Evolutionary conservation across 768 basidiomycete genomes (phyloP).

Genomic region (Lactifluus hygrophoroides): DNA sequence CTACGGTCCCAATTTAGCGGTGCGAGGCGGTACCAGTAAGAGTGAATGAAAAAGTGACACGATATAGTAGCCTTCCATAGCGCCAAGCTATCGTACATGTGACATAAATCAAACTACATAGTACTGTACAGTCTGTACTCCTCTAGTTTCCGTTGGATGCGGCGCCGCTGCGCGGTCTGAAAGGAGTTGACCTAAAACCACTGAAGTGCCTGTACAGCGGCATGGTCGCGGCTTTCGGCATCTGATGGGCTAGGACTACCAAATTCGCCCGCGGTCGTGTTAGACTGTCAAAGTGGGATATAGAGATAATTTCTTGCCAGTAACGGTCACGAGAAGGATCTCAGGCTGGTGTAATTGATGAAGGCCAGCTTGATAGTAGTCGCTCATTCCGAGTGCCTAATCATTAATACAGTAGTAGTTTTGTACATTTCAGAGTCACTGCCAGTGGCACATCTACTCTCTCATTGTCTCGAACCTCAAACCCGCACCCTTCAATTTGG

Average conservation of each 20-base stretch:
- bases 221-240: slow-evolving; percentile 61
- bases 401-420: no score
- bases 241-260: slow-evolving; percentile 48
- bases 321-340: slow-evolving; percentile 60
- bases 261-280: slow-evolving; percentile 37
- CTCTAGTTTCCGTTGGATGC: slow-evolving; percentile 76
- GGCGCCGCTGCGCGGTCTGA: no score
- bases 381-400: no score
- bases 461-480: no score
- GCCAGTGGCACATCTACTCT: no score
- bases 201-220: slow-evolving; percentile 70
- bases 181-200: no score
- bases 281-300: slow-evolving; percentile 47
- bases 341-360: no score
- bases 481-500: no score
- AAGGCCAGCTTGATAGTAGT: no score
- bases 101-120: no score
- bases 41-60: background rate
- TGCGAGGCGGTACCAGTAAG: background rate
- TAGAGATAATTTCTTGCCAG: slow-evolving; percentile 76
- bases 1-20: slow-evolving; percentile 13
- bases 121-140: slow-evolving; percentile 70
- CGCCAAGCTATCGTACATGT: no score
- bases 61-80: slow-evolving; percentile 56
- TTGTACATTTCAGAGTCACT: no score